These are phyloP conservation scores for Pseudogymnoascus sp. DNA, from an alignment of 2,329 filamentous ascomycete species.

Conservation along the genomic window DNA sequence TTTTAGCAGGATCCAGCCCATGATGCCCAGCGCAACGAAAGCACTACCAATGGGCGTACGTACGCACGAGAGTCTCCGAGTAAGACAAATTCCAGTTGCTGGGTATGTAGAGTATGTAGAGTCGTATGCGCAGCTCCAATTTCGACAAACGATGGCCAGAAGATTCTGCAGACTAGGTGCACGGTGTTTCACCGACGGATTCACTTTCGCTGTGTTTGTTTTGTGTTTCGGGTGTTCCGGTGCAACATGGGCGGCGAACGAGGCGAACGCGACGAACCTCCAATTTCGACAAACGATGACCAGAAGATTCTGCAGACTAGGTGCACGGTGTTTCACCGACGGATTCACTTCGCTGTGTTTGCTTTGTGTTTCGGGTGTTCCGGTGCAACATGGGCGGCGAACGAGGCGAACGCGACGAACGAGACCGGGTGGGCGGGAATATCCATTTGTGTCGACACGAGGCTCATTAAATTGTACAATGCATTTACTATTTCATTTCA, in stretches of 20 bases:
- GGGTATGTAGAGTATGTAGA: too few relatives aligned
- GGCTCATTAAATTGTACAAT: conserved; percentile 13
- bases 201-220: background rate
- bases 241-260: background rate
- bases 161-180: background rate
- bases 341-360: background rate
- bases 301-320: background rate
- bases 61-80: background rate
- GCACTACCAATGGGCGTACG: background rate
- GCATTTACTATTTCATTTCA: conserved; percentile 8
- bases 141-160: background rate
- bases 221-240: background rate
- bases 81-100: background rate
- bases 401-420: background rate
- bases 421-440: background rate
- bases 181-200: background rate
- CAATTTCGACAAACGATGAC: background rate
- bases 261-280: background rate
- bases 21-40: too few relatives aligned
- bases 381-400: background rate
- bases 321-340: background rate
- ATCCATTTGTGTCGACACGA: background rate
- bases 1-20: background rate
- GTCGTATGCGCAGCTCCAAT: background rate
- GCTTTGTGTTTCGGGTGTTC: background rate